phyloP scores from a whole-genome alignment of 106 monocot genomes.

The Platanthera guangdongensis region DNA sequence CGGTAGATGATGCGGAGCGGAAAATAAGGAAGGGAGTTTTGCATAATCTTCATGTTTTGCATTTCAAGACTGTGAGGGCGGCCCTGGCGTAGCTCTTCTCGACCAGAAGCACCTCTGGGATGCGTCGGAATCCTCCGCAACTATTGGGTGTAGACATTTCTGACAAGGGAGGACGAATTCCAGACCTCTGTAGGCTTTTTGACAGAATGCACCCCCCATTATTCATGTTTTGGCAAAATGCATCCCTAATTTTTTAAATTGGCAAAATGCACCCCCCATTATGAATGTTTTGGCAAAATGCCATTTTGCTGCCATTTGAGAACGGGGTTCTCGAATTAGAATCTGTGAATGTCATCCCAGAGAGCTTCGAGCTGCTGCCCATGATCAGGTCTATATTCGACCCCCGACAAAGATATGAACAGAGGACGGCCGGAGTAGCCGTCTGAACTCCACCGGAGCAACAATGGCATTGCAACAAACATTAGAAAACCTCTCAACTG shows the following conservation, averaged over 20 bases:
- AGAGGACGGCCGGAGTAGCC: slow-evolving; percentile 2
- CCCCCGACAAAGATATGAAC: slow-evolving; percentile 49
- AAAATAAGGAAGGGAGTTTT: slow-evolving; percentile 47
- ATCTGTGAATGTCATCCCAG: slow-evolving; percentile 27
- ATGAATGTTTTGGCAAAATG: too few relatives aligned
- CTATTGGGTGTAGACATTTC: slow-evolving; percentile 40
- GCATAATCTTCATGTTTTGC: slow-evolving; percentile 45
- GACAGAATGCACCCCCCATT: too few relatives aligned
- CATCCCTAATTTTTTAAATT: too few relatives aligned
- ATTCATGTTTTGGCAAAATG: too few relatives aligned
- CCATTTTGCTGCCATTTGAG: slow-evolving; percentile 55
- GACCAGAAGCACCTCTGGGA: slow-evolving; percentile 62
- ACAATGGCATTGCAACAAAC: neutral
- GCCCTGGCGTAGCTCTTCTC: slow-evolving; percentile 44
- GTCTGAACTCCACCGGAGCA: neutral
- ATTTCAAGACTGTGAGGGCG: slow-evolving; percentile 55
- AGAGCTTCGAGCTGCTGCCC: slow-evolving; percentile 20
- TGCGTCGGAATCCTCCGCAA: slow-evolving; percentile 17
- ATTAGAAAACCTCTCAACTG: neutral
- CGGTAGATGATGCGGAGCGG: slow-evolving; percentile 12
- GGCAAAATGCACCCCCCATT: too few relatives aligned
- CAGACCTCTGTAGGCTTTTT: slow-evolving; percentile 43
- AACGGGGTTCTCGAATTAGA: slow-evolving; percentile 67
- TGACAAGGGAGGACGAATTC: slow-evolving; percentile 48
- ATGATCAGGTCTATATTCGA: slow-evolving; percentile 27